Evolutionary conservation across 1,284 basidiomycete species (phyloP).

Genomic region (Inonotus obliquus): DNA sequence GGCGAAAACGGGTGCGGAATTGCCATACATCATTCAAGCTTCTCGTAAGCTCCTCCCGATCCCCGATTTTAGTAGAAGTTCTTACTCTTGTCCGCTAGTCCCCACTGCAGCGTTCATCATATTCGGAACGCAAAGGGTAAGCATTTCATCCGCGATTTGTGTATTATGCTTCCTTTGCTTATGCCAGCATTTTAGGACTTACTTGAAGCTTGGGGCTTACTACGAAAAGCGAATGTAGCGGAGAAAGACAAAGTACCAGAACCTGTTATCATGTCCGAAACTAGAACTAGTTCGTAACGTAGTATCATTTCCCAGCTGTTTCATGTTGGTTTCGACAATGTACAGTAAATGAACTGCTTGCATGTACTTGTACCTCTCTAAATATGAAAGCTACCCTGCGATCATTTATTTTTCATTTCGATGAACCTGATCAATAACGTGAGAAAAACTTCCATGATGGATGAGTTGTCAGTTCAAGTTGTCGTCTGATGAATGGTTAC

Average conservation of each 20-base stretch:
- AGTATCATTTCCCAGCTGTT: no score
- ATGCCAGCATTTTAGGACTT: constrained; percentile 4
- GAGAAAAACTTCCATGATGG: no score
- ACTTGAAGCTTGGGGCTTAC: constrained; percentile 12
- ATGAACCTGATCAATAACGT: no score
- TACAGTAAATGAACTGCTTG: no score
- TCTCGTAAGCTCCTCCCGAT: constrained; percentile 7
- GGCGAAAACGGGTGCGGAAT: constrained; percentile 6
- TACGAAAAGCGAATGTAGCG: not conserved
- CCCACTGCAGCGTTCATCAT: constrained; percentile 17
- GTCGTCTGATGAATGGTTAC: no score
- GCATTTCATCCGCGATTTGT: not conserved
- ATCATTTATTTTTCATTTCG: no score
- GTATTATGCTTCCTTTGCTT: not conserved
- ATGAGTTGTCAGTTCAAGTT: no score
- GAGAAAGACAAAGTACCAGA: not conserved
- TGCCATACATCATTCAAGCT: constrained; percentile 16
- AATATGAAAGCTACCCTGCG: no score
- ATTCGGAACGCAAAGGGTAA: constrained; percentile 14
- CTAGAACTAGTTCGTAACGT: no score
- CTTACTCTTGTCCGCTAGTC: not conserved
- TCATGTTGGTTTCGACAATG: no score
- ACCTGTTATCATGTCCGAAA: not conserved
- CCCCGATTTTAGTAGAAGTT: not conserved
- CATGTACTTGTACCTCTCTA: no score